These are phyloP conservation scores for Quercus rubra DNA, from an alignment of 306 rosid genomes.

Conservation along the genomic window DNA sequence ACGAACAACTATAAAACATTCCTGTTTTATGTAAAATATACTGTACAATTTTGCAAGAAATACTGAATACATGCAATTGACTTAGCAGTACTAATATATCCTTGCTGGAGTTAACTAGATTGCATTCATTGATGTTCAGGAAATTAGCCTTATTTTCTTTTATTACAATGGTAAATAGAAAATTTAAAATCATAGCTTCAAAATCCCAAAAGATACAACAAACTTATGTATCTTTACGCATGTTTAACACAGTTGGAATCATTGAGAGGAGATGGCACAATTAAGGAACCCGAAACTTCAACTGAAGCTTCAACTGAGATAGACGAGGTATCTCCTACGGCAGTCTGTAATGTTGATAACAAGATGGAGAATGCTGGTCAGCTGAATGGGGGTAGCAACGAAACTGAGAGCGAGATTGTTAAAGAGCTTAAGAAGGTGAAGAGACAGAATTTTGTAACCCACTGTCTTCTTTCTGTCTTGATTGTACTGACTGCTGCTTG, in stretches of 20 bases:
- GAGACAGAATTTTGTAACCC: conserved; percentile 69
- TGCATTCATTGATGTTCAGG: too few species aligned
- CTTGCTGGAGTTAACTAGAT: too few species aligned
- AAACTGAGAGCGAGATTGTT: conserved; percentile 42
- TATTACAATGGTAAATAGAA: too few species aligned
- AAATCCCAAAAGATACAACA: neutral
- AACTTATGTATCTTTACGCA: neutral
- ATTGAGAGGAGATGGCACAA: conserved; percentile 31
- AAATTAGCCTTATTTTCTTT: too few species aligned
- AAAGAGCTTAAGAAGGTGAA: conserved; percentile 61
- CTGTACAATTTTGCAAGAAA: too few species aligned
- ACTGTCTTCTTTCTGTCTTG: conserved; percentile 83
- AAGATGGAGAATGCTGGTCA: conserved; percentile 10
- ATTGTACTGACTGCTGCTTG: conserved; percentile 68
- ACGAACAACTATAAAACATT: too few species aligned
- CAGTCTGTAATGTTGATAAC: conserved; percentile 2
- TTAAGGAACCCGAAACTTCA: conserved; percentile 22
- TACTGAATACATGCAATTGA: too few species aligned
- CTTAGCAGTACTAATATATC: too few species aligned
- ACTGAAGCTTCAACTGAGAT: conserved; percentile 23
- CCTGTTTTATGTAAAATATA: too few species aligned
- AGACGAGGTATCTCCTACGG: conserved; percentile 8
- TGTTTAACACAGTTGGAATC: conserved; percentile 42
- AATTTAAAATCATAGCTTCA: neutral
- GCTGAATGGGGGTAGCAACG: conserved; percentile 3